These are phyloP conservation scores for Backusella mclennaniae DNA, from an alignment of 192 early-diverging fungal species.

Conservation along the genomic window DNA sequence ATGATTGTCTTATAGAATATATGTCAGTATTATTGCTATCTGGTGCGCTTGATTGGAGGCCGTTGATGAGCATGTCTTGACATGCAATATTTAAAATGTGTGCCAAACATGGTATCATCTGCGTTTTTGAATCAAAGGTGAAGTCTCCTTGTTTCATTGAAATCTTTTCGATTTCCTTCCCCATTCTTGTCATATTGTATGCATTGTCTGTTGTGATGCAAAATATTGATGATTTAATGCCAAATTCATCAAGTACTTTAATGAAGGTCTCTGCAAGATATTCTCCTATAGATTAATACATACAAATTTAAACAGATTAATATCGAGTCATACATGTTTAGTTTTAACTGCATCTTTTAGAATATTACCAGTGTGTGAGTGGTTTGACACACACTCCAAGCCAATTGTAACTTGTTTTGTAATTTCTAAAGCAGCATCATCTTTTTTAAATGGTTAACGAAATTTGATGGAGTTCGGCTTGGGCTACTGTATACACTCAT, in stretches of 20 bases:
- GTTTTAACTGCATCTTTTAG: too few relatives aligned
- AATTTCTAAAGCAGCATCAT: not conserved
- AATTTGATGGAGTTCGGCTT: not conserved
- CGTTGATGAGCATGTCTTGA: not conserved
- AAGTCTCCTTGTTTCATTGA: not conserved
- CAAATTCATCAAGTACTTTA: not conserved
- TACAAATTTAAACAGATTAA: not conserved
- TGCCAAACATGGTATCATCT: not conserved
- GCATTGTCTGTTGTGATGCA: not conserved
- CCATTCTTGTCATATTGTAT: not conserved
- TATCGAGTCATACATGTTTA: too few relatives aligned
- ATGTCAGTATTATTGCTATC: not conserved
- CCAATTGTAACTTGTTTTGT: not conserved
- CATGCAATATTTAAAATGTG: not conserved
- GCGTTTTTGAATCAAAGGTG: not conserved
- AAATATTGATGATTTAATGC: not conserved
- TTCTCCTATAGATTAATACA: not conserved
- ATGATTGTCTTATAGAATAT: not conserved
- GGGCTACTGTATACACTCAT: too few relatives aligned
- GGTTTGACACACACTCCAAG: not conserved
- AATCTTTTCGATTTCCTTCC: not conserved
- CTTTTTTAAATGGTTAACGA: not conserved
- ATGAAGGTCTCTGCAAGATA: not conserved
- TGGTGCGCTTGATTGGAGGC: not conserved
- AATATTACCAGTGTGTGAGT: not conserved